These are phyloP conservation scores for Mycocentrospora acerina DNA, from an alignment of 2,329 filamentous ascomycete species.

Conservation along the genomic window DNA sequence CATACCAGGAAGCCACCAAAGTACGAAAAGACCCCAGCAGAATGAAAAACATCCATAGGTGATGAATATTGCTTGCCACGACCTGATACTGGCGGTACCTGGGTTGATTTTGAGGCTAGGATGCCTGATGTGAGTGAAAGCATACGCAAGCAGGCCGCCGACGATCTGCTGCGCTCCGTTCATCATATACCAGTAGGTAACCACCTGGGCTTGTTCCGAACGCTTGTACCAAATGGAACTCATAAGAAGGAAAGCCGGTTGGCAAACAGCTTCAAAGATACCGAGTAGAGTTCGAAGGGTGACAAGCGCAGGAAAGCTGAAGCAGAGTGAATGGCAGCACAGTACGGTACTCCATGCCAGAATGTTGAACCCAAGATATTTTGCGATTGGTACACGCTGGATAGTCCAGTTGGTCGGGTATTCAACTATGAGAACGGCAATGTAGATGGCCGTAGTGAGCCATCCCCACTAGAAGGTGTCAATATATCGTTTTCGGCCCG, in stretches of 20 bases:
- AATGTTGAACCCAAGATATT: conserved; percentile 66
- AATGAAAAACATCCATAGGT: conserved; percentile 65
- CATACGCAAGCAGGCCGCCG: conserved; percentile 66
- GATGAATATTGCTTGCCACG: conserved; percentile 71
- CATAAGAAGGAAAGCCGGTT: conserved; percentile 68
- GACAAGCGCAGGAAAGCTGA: conserved; percentile 62
- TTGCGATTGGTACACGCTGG: conserved; percentile 65
- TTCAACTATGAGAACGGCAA: conserved; percentile 69
- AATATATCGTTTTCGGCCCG: conserved; percentile 1
- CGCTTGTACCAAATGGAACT: conserved; percentile 71
- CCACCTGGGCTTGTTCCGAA: conserved; percentile 65
- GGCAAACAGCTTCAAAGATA: conserved; percentile 69
- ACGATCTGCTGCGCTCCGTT: conserved; percentile 73
- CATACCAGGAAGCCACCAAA: conserved; percentile 35
- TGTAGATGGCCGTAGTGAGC: conserved; percentile 74
- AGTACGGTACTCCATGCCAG: conserved; percentile 64
- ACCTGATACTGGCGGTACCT: conserved; percentile 54
- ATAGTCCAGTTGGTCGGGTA: conserved; percentile 70
- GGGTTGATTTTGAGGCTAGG: conserved; percentile 11
- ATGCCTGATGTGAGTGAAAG: conserved; percentile 34
- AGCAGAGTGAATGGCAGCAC: conserved; percentile 62
- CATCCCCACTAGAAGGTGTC: conserved; percentile 59
- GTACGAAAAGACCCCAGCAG: conserved; percentile 62
- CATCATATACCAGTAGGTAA: conserved; percentile 76
- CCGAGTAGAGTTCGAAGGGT: conserved; percentile 66